Conservation (phyloP, 75 land plant species). For the Selaginella tamariscina region DNA sequence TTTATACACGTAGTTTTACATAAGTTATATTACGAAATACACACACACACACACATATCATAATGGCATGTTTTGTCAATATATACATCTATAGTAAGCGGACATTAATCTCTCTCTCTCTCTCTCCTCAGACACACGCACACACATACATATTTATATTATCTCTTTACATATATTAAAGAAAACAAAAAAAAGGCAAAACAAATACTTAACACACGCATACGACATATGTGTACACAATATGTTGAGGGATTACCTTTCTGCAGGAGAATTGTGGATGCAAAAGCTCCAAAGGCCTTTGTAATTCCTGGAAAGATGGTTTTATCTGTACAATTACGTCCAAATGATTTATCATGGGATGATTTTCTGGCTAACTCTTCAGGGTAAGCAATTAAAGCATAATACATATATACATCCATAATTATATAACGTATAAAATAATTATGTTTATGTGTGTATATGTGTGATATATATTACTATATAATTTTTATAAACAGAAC, state of each 20-base stretch:
- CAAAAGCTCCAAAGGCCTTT: slow-evolving; percentile 62
- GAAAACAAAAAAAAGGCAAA: slow-evolving; percentile 8
- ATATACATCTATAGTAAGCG: neutral
- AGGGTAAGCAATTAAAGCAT: neutral
- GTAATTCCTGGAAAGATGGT: slow-evolving; percentile 46
- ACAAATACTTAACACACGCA: too few species aligned
- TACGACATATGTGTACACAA: neutral
- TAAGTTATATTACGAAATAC: slow-evolving; percentile 18
- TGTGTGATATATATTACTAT: neutral
- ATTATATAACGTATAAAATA: neutral
- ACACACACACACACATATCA: neutral
- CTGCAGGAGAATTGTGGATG: slow-evolving; percentile 70
- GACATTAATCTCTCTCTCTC: neutral
- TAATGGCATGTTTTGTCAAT: slow-evolving; percentile 2
- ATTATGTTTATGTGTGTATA: slow-evolving; percentile 19
- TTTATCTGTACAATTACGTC: slow-evolving; percentile 40
- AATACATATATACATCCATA: slow-evolving; percentile 23
- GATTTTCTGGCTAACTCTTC: slow-evolving; percentile 37
- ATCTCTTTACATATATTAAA: neutral
- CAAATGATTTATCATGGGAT: slow-evolving; percentile 66
- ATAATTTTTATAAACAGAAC: slow-evolving; percentile 14
- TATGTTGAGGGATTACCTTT: slow-evolving; percentile 2
- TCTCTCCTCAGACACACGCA: neutral
- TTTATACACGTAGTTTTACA: slow-evolving; percentile 74
- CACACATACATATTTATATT: too few species aligned